Percentiles rank a stretch among this genome's conserved stretches.
Conservation (phyloP, 352 stramenopile genomes). For the Nothophytophthora sp. region DNA sequence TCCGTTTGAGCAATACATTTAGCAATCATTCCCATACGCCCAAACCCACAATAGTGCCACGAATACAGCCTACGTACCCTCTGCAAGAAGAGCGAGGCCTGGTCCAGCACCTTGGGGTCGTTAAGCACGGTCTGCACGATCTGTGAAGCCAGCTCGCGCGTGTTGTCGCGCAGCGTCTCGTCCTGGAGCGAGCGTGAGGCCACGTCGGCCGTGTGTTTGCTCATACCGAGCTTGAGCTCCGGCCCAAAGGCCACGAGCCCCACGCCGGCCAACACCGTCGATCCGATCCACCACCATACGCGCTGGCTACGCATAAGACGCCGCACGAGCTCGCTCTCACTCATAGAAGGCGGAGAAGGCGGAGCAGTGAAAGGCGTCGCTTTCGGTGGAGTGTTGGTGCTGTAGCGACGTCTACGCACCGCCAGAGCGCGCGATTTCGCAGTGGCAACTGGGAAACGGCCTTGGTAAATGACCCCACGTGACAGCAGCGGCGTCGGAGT, state of each 20-base stretch:
- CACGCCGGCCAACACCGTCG: slow-evolving; percentile 35
- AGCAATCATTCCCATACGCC: no score
- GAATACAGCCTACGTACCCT: slow-evolving; percentile 35
- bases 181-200: slow-evolving; percentile 82
- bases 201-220: slow-evolving; percentile 81
- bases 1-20: no score
- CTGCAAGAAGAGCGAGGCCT: slow-evolving; percentile 77
- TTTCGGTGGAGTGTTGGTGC: slow-evolving; percentile 2
- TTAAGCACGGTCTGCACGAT: slow-evolving; percentile 89
- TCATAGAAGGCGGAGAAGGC: slow-evolving; percentile 19
- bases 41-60: neutral
- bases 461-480: slow-evolving; percentile 1
- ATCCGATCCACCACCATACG: slow-evolving; percentile 59
- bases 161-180: slow-evolving; percentile 77
- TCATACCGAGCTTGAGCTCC: slow-evolving; percentile 79
- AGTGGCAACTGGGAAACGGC: neutral
- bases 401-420: slow-evolving; percentile 14
- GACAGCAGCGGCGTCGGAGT: neutral
- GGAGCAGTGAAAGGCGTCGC: neutral
- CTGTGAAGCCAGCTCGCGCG: slow-evolving; percentile 74
- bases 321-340: slow-evolving; percentile 42
- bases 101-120: slow-evolving; percentile 80
- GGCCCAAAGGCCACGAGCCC: slow-evolving; percentile 73
- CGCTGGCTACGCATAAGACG: slow-evolving; percentile 53
- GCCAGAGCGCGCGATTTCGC: neutral